These are phyloP conservation scores for Biscutella auriculata DNA, from an alignment of 441 rosid species.

Conservation along the genomic window DNA sequence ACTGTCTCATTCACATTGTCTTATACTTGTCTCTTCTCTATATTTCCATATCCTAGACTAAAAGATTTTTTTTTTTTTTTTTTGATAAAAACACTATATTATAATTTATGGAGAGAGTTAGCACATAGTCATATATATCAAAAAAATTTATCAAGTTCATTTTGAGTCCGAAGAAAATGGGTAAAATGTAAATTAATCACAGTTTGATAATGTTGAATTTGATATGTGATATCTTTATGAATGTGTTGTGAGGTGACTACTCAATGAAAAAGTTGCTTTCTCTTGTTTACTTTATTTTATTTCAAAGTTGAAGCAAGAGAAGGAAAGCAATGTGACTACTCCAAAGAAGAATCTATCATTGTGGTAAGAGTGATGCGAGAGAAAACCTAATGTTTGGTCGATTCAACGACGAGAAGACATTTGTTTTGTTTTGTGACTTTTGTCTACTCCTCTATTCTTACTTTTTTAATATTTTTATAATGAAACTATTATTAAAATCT, in stretches of 20 bases:
- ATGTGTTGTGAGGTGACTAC: conserved; percentile 16
- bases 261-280: conserved; percentile 3
- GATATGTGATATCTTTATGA: conserved; percentile 14
- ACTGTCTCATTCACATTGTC: conserved; percentile 23
- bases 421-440: conserved; percentile 8
- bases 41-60: neutral
- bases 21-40: conserved; percentile 22
- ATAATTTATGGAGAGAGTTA: too few relatives aligned
- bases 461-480: neutral
- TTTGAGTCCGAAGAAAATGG: neutral
- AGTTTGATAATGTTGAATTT: conserved; percentile 12
- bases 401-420: conserved; percentile 5
- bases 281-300: neutral
- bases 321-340: conserved; percentile 12
- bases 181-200: conserved; percentile 5
- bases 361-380: conserved; percentile 10
- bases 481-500: neutral
- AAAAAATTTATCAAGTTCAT: neutral
- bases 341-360: neutral
- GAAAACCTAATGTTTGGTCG: conserved; percentile 15
- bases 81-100: too few relatives aligned
- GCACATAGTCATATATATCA: too few relatives aligned
- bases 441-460: neutral
- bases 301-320: conserved; percentile 14
- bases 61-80: neutral